Evolutionary conservation across 192 early-diverging fungal species (phyloP), one percentile per base, ranked within the genome.

Genomic region (Coemansia sp.): DNA sequence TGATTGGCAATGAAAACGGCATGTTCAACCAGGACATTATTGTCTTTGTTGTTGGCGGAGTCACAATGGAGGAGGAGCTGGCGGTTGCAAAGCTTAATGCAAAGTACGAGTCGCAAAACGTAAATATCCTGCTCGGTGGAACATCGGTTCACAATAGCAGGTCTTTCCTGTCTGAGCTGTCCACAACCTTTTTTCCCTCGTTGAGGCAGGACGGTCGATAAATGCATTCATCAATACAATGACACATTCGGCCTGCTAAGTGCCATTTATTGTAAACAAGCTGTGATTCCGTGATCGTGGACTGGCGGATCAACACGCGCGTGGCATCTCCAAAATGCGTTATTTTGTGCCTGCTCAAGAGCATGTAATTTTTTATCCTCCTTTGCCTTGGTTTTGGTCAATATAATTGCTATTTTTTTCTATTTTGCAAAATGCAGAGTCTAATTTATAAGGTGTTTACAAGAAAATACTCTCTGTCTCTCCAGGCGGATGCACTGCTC

Each of bases 1-100:
- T 59, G 28, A 51, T 71, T 25, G 65, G 61, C 66, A 73, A 56
- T 60, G 76, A 70, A 57, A 71, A 33, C 65, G 75, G 75, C 16
- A 33, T 76, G 2, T 87, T 92, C 68, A 95, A 94, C 48, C 95
- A 97, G 64, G 96, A 98, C 72, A 87, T 98, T 40, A 92, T 99
- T 59, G 86, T 98, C 17, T 98, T 99, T 82, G 91, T 99, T 58
- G 85, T 96, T 52, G 97, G 97, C 28, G 97, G 97, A n/a, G 86
- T 87, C 1, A 99, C 96, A 0, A 92, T 92, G 75, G 95, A 94
- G 49, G 97, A 99, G 65, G 93, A 95, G 16, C 77, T 89, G 48
- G 92, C 93, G 65, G 86, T 98, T 50, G 82, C 89, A 38, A 88
- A 91, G 83, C 76, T 99, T 4, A 98, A 97, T 74, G 85, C 89